Base-by-base conservation (phyloP, 768 basidiomycete genomes). In the Calocybe indica region DNA sequence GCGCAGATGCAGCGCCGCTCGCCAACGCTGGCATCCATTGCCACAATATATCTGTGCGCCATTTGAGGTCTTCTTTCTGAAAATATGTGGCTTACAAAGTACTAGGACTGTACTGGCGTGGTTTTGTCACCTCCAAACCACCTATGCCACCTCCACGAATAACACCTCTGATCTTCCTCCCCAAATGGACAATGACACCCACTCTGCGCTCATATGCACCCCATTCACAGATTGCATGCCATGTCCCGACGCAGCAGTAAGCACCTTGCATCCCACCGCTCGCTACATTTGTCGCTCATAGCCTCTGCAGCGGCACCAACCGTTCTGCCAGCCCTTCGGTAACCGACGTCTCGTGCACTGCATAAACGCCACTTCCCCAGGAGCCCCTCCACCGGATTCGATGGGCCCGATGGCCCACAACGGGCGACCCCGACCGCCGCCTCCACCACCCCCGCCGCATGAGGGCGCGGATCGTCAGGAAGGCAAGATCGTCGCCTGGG, bases 261-360 rank as follows among this genome's bases (percentile, higher is more conserved):
- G 79, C 70, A n/a, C 37, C 35, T 46, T 53, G 39, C 32, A 29
- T 10, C 33, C n/a, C 10, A 35, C 28, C 35, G 39, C 45, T 36
- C 45, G 48, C 40, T 40, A 28, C 35, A 34, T 52, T 31, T 12
- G 31, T 28, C 41, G 45, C 28, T 45, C 11, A 28, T 42, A 1
- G 30, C n/a, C 6, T 14, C 46, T 33, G 7, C 53, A 94, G 92
- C 70, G 89, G 32, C 71, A 83, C 57, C 81, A 93, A 69, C 92
- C 93, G 2, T 95, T 88, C 65, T 97, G 93, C 67, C 83, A 89
- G 59, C 93, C 94, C n/a, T 95, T 92, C 60, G 94, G 94, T 44
- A 94, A 94, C 66, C 82, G 94, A 15, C 82, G 89, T 13, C 76
- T 92, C 36, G 75, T 94, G 72, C 93, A 93, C 61, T 97, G 93